Conservation (phyloP, 495 filamentous ascomycete genomes). For the Hypomontagnella monticulosa region DNA sequence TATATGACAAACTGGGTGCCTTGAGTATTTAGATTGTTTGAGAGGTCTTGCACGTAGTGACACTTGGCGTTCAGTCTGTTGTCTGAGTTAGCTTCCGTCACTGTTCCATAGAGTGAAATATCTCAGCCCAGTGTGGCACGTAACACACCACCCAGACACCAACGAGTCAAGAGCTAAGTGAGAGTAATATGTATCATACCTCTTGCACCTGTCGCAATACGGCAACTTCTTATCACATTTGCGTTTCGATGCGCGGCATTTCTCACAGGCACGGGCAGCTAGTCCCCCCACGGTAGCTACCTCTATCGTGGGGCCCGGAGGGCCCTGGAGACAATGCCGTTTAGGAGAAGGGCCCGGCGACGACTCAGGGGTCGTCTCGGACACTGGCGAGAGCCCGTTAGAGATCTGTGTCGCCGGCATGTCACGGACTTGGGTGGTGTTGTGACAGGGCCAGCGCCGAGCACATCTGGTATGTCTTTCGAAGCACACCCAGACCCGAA, state of each 20-base stretch:
- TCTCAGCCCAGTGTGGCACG: no score
- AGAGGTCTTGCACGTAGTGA: slow-evolving; percentile 43
- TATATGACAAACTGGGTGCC: slow-evolving; percentile 41
- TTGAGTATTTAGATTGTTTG: slow-evolving; percentile 25
- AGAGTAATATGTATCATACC: slow-evolving; percentile 25
- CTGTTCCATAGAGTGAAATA: no score
- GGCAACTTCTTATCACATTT: slow-evolving; percentile 51
- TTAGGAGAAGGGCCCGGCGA: slow-evolving; percentile 39
- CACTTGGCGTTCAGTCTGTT: slow-evolving; percentile 46
- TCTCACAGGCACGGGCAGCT: slow-evolving; percentile 49
- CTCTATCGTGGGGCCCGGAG: slow-evolving; percentile 26
- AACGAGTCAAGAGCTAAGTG: not conserved
- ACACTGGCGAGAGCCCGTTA: slow-evolving; percentile 36
- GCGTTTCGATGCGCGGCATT: slow-evolving; percentile 46
- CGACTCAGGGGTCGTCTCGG: slow-evolving; percentile 42
- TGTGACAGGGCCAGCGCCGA: slow-evolving; percentile 1
- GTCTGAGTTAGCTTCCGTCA: slow-evolving; percentile 19
- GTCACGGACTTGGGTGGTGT: slow-evolving; percentile 4
- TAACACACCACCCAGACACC: not conserved
- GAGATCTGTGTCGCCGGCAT: slow-evolving; percentile 32
- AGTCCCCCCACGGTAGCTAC: slow-evolving; percentile 22
- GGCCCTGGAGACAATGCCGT: slow-evolving; percentile 32
- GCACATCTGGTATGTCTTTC: slow-evolving; percentile 20
- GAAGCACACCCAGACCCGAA: not conserved
- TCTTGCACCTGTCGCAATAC: slow-evolving; percentile 45